These are phyloP conservation scores for Hygrocybe punicea DNA, from an alignment of 768 basidiomycete genomes.

Conservation along the genomic window DNA sequence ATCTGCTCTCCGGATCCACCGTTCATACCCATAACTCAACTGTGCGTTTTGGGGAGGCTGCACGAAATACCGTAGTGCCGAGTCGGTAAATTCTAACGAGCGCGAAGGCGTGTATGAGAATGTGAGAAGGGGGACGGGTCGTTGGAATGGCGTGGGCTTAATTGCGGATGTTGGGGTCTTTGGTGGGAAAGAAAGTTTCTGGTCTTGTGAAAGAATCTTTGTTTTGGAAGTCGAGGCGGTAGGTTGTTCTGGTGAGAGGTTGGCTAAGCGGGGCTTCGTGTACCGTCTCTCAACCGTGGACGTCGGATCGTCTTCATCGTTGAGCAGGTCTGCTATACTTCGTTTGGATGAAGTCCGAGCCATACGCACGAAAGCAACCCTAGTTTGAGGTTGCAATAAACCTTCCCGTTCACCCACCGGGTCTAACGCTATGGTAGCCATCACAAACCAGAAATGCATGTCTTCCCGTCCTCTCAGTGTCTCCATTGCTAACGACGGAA, in stretches of 20 bases:
- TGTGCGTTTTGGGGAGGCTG: slow-evolving; percentile 65
- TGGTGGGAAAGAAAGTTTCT: slow-evolving; percentile 15
- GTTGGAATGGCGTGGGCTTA: slow-evolving; percentile 48
- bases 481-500: too few relatives aligned
- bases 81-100: slow-evolving; percentile 60
- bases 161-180: slow-evolving; percentile 12
- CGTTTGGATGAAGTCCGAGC: slow-evolving; percentile 12
- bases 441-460: too few relatives aligned
- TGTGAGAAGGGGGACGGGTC: slow-evolving; percentile 62
- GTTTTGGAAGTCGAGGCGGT: neutral
- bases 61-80: slow-evolving; percentile 67
- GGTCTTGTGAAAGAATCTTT: neutral
- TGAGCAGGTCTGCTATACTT: slow-evolving; percentile 14
- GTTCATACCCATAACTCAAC: slow-evolving; percentile 67
- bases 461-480: too few relatives aligned
- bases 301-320: slow-evolving; percentile 6
- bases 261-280: neutral
- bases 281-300: neutral
- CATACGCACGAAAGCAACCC: neutral
- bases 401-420: neutral
- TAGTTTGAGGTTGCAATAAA: neutral
- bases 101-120: slow-evolving; percentile 67
- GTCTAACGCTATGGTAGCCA: too few relatives aligned
- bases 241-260: too few relatives aligned
- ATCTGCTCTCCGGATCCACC: slow-evolving; percentile 66